Evolutionary conservation across 1,139 yeast genomes (phyloP).

Genomic region (Taphrina flavorubra): DNA sequence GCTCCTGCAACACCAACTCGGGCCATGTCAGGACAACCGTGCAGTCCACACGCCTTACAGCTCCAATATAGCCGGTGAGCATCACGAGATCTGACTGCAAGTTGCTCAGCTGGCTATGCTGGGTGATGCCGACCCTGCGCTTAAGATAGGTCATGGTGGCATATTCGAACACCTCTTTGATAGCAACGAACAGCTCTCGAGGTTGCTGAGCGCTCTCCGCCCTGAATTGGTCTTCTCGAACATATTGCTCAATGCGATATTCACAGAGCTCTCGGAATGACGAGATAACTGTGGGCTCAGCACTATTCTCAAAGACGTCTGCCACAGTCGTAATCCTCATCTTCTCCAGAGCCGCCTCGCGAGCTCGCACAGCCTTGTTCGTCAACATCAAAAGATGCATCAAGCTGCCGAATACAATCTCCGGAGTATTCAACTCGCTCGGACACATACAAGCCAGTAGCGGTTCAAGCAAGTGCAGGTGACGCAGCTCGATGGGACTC

Average conservation of each 20-base stretch:
- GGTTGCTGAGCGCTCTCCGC: neutral
- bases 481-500: neutral
- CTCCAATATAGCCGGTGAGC: neutral
- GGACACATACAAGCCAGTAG: slow-evolving; percentile 1
- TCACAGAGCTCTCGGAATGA: slow-evolving; percentile 13
- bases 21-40: neutral
- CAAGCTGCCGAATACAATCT: neutral
- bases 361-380: slow-evolving; percentile 8
- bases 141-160: slow-evolving; percentile 11
- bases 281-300: neutral
- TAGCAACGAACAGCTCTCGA: slow-evolving; percentile 1
- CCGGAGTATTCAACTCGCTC: neutral
- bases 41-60: neutral
- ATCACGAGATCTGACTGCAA: neutral
- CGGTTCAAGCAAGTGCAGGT: slow-evolving; percentile 12
- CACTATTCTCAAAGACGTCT: neutral
- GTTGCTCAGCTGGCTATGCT: slow-evolving; percentile 1
- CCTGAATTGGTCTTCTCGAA: neutral
- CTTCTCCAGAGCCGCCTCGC: neutral
- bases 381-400: slow-evolving; percentile 19
- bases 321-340: neutral
- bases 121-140: neutral
- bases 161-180: slow-evolving; percentile 13
- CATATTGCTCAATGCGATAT: slow-evolving; percentile 15
- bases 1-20: slow-evolving; percentile 4